Evolutionary conservation across 768 basidiomycete genomes (phyloP).

Genomic region (Terana coerulea): DNA sequence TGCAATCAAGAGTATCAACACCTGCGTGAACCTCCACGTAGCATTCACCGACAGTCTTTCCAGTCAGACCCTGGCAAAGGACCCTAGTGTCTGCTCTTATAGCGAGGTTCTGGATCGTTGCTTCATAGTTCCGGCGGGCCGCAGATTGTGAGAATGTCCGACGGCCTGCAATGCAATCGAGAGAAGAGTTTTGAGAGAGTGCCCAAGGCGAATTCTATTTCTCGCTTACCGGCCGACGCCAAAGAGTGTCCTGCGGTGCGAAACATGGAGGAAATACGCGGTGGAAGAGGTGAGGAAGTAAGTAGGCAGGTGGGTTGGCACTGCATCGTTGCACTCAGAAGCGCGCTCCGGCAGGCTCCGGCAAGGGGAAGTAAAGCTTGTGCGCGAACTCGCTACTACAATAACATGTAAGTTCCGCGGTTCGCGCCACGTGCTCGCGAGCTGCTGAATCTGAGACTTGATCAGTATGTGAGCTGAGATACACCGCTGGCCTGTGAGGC

Average conservation of each 20-base stretch:
- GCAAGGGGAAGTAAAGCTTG: slow-evolving; percentile 3
- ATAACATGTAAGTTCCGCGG: too few relatives aligned
- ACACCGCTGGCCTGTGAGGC: too few relatives aligned
- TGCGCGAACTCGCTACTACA: too few relatives aligned
- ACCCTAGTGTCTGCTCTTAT: slow-evolving; percentile 96
- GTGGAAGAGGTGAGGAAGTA: slow-evolving; percentile 1
- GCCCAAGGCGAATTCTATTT: too few relatives aligned
- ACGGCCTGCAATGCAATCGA: slow-evolving; percentile 38
- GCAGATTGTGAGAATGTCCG: slow-evolving; percentile 81
- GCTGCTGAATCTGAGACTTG: too few relatives aligned
- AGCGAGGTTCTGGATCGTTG: slow-evolving; percentile 86
- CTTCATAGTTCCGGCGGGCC: slow-evolving; percentile 74
- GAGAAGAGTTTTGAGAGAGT: background rate
- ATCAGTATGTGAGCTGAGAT: too few relatives aligned
- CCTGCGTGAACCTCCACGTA: slow-evolving; percentile 46
- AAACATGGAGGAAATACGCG: slow-evolving; percentile 41
- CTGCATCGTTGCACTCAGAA: slow-evolving; percentile 1
- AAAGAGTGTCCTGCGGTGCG: slow-evolving; percentile 59
- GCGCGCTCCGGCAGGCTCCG: slow-evolving; percentile 11
- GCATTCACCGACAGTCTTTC: slow-evolving; percentile 73
- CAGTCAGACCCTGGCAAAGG: slow-evolving; percentile 85
- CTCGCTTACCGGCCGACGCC: slow-evolving; percentile 40
- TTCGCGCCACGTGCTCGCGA: too few relatives aligned
- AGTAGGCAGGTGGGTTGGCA: slow-evolving; percentile 4
- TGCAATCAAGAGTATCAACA: slow-evolving; percentile 45